Conservation (phyloP, 1,284 basidiomycete species). For the Trichosporon coremiiforme region DNA sequence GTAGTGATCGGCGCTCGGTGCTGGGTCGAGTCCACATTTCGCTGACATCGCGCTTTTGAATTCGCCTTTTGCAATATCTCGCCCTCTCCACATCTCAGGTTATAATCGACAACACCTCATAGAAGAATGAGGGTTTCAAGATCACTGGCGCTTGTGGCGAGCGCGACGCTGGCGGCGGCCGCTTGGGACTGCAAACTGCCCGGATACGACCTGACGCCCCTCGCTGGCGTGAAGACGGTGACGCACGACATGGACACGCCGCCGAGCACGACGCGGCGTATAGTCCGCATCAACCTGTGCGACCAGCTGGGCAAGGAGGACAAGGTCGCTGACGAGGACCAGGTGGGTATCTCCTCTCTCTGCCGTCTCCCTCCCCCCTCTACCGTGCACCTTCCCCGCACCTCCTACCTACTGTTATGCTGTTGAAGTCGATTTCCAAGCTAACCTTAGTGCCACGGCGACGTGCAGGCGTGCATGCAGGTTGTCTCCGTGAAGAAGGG, state of each 20-base stretch:
- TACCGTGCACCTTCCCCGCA: too few species aligned
- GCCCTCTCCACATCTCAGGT: neutral
- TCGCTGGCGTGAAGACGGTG: conserved; percentile 37
- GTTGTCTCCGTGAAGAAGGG: conserved; percentile 13
- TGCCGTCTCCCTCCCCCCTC: too few species aligned
- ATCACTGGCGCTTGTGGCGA: neutral
- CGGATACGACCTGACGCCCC: conserved; percentile 43
- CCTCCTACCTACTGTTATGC: neutral
- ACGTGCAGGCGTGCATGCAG: conserved; percentile 11
- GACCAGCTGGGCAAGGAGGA: conserved; percentile 38
- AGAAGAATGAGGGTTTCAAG: neutral
- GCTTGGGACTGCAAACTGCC: neutral
- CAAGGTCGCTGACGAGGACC: conserved; percentile 47
- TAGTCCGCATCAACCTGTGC: conserved; percentile 47
- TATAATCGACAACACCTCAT: neutral
- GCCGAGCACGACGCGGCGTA: conserved; percentile 49
- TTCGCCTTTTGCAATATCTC: too few species aligned
- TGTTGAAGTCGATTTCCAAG: neutral
- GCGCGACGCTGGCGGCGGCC: neutral
- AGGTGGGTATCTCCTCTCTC: conserved; percentile 38
- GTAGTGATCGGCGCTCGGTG: conserved; percentile 12
- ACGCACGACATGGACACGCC: conserved; percentile 46
- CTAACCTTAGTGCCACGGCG: conserved; percentile 1
- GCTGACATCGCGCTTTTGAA: neutral
- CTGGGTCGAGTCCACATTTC: neutral